phyloP scores from a whole-genome alignment of 257 asterid genomes.

The Mitragyna speciosa region DNA sequence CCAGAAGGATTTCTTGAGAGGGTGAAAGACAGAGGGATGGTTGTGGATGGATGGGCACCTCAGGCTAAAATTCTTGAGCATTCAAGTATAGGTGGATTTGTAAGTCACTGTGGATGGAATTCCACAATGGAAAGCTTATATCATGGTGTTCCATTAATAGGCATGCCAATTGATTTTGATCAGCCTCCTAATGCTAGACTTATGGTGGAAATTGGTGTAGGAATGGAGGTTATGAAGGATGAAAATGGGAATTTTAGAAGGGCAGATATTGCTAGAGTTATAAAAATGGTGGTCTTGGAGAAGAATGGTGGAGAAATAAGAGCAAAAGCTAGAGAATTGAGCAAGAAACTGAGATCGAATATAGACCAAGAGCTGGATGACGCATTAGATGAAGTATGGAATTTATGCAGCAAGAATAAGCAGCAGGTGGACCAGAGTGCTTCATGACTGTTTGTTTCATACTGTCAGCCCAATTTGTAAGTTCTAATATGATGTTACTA shows the following conservation, averaged over 20 bases:
- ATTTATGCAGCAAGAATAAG: conserved; percentile 1
- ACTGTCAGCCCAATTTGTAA: not conserved
- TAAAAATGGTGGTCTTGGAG: not conserved
- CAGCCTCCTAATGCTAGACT: conserved; percentile 17
- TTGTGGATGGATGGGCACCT: conserved; percentile 25
- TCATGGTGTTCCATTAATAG: conserved; percentile 14
- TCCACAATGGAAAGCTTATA: conserved; percentile 12
- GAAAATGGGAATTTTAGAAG: conserved; percentile 13
- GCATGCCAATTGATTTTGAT: conserved; percentile 13
- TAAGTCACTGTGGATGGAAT: conserved; percentile 29
- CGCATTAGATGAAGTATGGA: conserved; percentile 8
- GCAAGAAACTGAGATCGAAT: not conserved
- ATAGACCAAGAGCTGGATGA: not conserved
- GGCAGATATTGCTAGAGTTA: not conserved
- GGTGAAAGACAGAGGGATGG: conserved; percentile 9
- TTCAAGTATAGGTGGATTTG: conserved; percentile 13
- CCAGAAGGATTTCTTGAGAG: conserved; percentile 25
- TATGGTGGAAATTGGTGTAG: conserved; percentile 7
- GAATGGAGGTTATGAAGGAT: conserved; percentile 8
- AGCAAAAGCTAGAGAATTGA: conserved; percentile 14
- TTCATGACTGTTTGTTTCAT: not conserved
- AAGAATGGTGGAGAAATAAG: conserved; percentile 3
- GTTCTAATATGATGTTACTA: not conserved
- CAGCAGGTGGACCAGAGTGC: not conserved
- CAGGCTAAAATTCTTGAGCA: conserved; percentile 20